phyloP scores from a whole-genome alignment of 1,139 yeast genomes.

The Candida frijolesensis region DNA sequence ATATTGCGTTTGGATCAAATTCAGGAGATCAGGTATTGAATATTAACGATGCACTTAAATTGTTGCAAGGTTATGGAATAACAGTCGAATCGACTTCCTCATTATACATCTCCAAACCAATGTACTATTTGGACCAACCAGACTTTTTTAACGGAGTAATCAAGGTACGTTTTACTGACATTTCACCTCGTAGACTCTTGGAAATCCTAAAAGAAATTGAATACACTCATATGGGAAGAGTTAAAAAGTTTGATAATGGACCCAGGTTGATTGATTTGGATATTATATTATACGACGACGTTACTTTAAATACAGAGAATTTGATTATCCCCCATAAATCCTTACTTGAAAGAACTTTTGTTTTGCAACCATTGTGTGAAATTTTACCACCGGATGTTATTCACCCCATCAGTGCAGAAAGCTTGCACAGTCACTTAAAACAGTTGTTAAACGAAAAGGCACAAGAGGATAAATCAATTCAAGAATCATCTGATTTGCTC shows the following conservation, averaged over 20 bases:
- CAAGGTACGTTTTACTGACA: constrained; percentile 50
- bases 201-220: constrained; percentile 72
- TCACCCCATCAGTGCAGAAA: constrained; percentile 87
- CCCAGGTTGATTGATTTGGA: constrained; percentile 92
- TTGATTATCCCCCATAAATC: constrained; percentile 83
- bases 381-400: constrained; percentile 60
- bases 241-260: constrained; percentile 82
- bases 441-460: constrained; percentile 48
- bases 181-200: constrained; percentile 67
- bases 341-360: constrained; percentile 89
- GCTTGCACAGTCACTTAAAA: constrained; percentile 66
- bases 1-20: constrained; percentile 88
- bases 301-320: constrained; percentile 53
- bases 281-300: constrained; percentile 70
- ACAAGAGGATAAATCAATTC: constrained; percentile 41
- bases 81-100: constrained; percentile 67
- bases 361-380: constrained; percentile 85
- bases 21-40: constrained; percentile 70
- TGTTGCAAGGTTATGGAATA: constrained; percentile 47
- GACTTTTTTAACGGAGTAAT: constrained; percentile 85
- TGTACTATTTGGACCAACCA: constrained; percentile 83
- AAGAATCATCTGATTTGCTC: constrained; percentile 48
- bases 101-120: constrained; percentile 85
- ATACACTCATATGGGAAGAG: constrained; percentile 67
- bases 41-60: constrained; percentile 57